phyloP scores from a whole-genome alignment of 2,329 filamentous ascomycete species.

The Aspergillus fumigatus region DNA sequence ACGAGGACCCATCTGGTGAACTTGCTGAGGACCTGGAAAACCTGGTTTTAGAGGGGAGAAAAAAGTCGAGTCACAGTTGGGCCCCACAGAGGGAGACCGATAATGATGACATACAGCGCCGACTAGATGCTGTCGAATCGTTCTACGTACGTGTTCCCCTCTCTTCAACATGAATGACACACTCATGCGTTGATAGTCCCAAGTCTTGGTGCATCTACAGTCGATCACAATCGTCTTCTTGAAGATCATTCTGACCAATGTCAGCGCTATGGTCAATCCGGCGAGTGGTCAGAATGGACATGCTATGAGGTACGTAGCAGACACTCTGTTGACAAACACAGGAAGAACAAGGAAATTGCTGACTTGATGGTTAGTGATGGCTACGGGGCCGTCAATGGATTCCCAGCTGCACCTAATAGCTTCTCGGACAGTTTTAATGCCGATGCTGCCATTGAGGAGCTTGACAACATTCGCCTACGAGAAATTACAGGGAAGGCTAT shows the following conservation, averaged over 20 bases:
- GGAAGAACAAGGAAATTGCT: neutral
- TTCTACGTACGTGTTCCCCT: conserved; percentile 69
- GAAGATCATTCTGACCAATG: conserved; percentile 80
- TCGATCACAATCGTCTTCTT: conserved; percentile 89
- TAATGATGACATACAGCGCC: conserved; percentile 43
- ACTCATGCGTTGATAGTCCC: conserved; percentile 47
- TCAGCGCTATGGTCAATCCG: conserved; percentile 74
- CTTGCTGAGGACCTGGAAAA: conserved; percentile 28
- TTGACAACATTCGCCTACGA: conserved; percentile 73
- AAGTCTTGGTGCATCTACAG: conserved; percentile 78
- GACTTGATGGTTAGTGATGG: conserved; percentile 16
- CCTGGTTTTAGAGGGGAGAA: conserved; percentile 17
- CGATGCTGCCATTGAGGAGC: conserved; percentile 59
- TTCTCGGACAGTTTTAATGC: conserved; percentile 23
- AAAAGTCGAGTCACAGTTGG: conserved; percentile 10
- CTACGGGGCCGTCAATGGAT: conserved; percentile 24
- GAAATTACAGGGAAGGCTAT: conserved; percentile 91
- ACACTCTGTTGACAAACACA: conserved; percentile 8
- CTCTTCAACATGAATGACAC: conserved; percentile 2
- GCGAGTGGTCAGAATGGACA: conserved; percentile 43
- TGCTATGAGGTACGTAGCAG: conserved; percentile 45
- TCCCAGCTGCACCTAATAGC: conserved; percentile 12
- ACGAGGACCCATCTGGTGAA: conserved; percentile 40
- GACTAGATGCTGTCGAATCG: conserved; percentile 68
- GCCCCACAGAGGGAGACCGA: conserved; percentile 27